Base-by-base conservation (phyloP, 1,284 basidiomycete species). In the Moniliella sp. region DNA sequence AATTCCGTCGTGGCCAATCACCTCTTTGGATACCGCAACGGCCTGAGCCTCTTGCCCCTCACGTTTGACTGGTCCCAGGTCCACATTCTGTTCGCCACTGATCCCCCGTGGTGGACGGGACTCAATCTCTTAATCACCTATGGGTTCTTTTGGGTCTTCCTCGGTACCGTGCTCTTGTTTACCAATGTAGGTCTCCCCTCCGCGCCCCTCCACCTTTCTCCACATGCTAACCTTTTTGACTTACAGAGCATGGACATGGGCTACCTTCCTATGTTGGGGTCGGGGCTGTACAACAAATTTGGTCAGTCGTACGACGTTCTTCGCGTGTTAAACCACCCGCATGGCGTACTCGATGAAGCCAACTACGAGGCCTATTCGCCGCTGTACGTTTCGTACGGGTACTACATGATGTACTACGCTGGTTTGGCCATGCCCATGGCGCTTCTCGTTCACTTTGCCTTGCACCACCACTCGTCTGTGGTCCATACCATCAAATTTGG, bases 11-110 rank as follows among this genome's bases (percentile, higher is more conserved):
- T 37, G 5, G 36, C 54, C 38, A 54, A 54, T 33, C 53, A 54
- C 31, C 38, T 55, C 15, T 42, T 54, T 18, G 53, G 53, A 5
- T 45, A 43, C 10, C 32, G 30, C 15, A 33, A 37, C 14, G 51
- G 47, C 25, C 35, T 54, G 9, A 47, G 46, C 18, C 38, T 54
- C 11, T 35, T 48, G 19, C 39, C 42, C 4, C 30, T 50, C 19
- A 52, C 50, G 19, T 49, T 52, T 9, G 51, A 55, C 39, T 52
- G 47, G 47, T 39, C 41, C 14, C 42, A 48, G 37, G 42, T 46
- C 35, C 35, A 34, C 13, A 12, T 52, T 15, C 26, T 46, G n/a
- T 50, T 45, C 37, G 21, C 21, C n/a, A 23, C 21, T 7, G 8
- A 7, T 7, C 8, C 21, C n/a, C 21, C 21, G 7, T 23, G 21